A percentile compares a stretch with the other conserved stretches of the same genome.
These are phyloP conservation scores for Trypanosoma conorhini DNA, from an alignment of 208 protist species.

Conservation along the genomic window DNA sequence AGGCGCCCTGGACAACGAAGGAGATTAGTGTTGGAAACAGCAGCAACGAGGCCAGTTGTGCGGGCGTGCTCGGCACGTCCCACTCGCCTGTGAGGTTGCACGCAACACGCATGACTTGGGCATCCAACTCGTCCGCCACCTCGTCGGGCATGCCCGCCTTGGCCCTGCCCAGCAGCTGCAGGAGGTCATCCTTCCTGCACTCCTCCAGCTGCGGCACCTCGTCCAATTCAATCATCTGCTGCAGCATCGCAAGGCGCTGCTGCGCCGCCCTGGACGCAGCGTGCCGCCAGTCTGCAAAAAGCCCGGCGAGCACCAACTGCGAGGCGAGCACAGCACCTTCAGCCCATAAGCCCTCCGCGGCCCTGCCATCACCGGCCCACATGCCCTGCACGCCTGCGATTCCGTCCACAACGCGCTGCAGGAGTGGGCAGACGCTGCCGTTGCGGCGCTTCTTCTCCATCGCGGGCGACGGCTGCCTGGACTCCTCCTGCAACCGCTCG, in stretches of 20 bases:
- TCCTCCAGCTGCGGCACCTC: slow-evolving; percentile 5
- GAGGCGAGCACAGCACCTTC: slow-evolving; percentile 8
- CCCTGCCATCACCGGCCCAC: background rate
- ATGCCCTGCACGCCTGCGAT: slow-evolving; percentile 4
- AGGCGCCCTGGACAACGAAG: slow-evolving; percentile 22
- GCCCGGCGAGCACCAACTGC: slow-evolving; percentile 20
- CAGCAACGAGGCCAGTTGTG: slow-evolving; percentile 22
- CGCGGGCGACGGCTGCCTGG: slow-evolving; percentile 29
- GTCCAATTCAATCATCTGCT: background rate
- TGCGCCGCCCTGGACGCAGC: background rate
- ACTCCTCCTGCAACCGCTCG: slow-evolving; percentile 32
- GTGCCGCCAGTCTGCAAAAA: slow-evolving; percentile 26
- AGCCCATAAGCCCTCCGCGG: slow-evolving; percentile 29
- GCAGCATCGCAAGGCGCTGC: background rate
- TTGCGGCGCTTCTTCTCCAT: slow-evolving; percentile 37
- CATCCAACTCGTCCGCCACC: slow-evolving; percentile 18
- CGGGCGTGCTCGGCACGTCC: background rate
- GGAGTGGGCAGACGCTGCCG: slow-evolving; percentile 41
- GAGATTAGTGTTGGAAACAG: slow-evolving; percentile 33
- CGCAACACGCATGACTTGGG: slow-evolving; percentile 23
- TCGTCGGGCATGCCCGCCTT: slow-evolving; percentile 19
- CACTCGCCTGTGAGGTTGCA: slow-evolving; percentile 2
- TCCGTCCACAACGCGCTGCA: slow-evolving; percentile 46
- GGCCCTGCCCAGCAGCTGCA: slow-evolving; percentile 15
- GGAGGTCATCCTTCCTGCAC: background rate